A percentile compares a stretch with the other conserved stretches of the same genome.
These are phyloP conservation scores for Bothriochloa decipiens DNA, from an alignment of 176 grass and related monocot genomes.

Conservation along the genomic window DNA sequence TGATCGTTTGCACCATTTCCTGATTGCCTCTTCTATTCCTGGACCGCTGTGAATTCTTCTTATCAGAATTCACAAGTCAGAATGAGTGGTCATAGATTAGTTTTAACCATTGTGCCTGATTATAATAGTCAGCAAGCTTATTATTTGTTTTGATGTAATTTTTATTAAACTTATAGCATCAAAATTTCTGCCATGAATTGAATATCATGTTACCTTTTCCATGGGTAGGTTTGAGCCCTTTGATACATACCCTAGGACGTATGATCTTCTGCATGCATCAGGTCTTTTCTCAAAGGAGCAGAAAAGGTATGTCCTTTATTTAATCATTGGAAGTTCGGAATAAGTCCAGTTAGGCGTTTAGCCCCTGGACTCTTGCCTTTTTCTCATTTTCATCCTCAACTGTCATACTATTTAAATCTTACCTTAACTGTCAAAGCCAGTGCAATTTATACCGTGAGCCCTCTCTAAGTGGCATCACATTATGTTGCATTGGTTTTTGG, in stretches of 20 bases:
- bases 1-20: neutral
- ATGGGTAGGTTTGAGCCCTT: constrained; percentile 90
- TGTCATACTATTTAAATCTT: neutral
- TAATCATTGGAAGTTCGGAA: neutral
- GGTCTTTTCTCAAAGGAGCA: constrained; percentile 81
- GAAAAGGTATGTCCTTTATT: constrained; percentile 57
- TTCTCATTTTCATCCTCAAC: neutral
- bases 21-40: neutral
- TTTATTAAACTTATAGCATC: neutral
- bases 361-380: neutral
- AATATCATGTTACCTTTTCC: constrained; percentile 36
- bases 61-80: neutral
- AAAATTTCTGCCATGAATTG: neutral
- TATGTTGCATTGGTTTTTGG: neutral
- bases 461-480: neutral
- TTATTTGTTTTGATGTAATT: neutral
- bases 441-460: neutral
- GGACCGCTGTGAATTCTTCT: constrained; percentile 7
- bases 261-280: constrained; percentile 84
- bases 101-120: constrained; percentile 7
- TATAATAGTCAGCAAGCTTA: constrained; percentile 8
- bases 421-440: neutral
- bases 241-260: constrained; percentile 97
- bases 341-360: neutral
- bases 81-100: constrained; percentile 6